Conservation (phyloP, 2,329 filamentous ascomycete genomes). For the Coleophoma eucalyptorum region DNA sequence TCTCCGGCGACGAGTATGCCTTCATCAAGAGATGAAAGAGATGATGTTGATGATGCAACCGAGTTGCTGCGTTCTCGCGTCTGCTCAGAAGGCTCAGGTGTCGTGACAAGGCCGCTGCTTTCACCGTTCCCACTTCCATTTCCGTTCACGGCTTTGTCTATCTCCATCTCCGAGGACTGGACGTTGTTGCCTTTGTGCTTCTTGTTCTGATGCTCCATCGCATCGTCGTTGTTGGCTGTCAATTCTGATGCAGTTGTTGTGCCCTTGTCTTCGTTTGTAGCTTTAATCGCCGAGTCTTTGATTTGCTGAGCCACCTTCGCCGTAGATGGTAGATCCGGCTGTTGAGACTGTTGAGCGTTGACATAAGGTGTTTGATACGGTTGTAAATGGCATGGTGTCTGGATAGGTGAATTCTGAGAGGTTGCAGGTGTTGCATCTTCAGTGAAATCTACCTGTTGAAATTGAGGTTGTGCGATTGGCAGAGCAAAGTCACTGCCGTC, state of each 20-base stretch:
- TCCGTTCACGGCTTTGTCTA: constrained; percentile 10
- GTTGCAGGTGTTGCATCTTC: not conserved
- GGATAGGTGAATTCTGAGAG: not conserved
- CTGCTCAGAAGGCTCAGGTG: not conserved
- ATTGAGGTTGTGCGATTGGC: constrained; percentile 11
- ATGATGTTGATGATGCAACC: constrained; percentile 28
- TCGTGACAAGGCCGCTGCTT: not conserved
- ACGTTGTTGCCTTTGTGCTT: constrained; percentile 19
- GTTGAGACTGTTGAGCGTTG: constrained; percentile 3
- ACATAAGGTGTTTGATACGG: constrained; percentile 18
- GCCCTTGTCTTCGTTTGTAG: not conserved
- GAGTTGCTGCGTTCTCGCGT: constrained; percentile 17
- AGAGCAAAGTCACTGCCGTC: constrained; percentile 20
- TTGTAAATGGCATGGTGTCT: not conserved
- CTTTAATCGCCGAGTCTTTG: not conserved
- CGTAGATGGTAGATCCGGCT: not conserved
- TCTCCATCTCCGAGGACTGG: constrained; percentile 10
- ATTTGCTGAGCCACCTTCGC: not conserved
- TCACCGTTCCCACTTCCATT: not conserved
- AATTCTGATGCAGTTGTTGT: constrained; percentile 7
- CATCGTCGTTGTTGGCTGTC: constrained; percentile 9
- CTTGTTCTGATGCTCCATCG: constrained; percentile 18
- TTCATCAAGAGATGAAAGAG: constrained; percentile 31
- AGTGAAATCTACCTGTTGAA: constrained; percentile 3
- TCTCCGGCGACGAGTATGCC: constrained; percentile 14